A percentile compares a stretch with the other conserved stretches of the same genome.
These are phyloP conservation scores for Larix kaempferi DNA, from an alignment of 75 land plant species.

Conservation along the genomic window DNA sequence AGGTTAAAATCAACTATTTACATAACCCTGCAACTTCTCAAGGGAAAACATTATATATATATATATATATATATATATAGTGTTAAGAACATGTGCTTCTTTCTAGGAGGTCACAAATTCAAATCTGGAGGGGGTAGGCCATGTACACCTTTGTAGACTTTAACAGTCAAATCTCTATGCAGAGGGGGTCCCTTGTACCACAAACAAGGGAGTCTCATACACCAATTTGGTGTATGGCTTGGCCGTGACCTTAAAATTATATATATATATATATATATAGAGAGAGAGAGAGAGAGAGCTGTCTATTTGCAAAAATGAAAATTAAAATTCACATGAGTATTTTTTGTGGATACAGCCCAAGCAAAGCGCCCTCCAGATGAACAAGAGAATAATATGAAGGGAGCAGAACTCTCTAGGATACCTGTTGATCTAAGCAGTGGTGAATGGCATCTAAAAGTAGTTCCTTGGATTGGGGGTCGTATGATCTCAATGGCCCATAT, in stretches of 20 bases:
- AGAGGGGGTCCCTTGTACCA: too few relatives aligned
- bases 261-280: too few relatives aligned
- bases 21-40: not conserved
- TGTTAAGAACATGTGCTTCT: too few relatives aligned
- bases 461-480: constrained; percentile 98
- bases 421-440: constrained; percentile 67
- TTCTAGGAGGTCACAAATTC: too few relatives aligned
- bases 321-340: not conserved
- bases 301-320: too few relatives aligned
- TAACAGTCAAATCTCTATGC: too few relatives aligned
- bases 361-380: constrained; percentile 47
- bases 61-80: too few relatives aligned
- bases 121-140: too few relatives aligned
- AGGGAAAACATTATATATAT: not conserved
- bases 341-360: constrained; percentile 32
- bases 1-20: not conserved
- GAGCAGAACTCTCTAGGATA: constrained; percentile 50
- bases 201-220: too few relatives aligned
- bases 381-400: constrained; percentile 49
- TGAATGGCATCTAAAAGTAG: constrained; percentile 66
- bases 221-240: too few relatives aligned
- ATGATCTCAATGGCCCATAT: constrained; percentile 82
- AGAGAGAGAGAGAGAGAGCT: not conserved
- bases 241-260: too few relatives aligned
- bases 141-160: too few relatives aligned